Percentiles rank a stretch among this genome's conserved stretches.
phyloP scores from a whole-genome alignment of 2,329 filamentous ascomycete species.

The Pyrenochaeta sp. region DNA sequence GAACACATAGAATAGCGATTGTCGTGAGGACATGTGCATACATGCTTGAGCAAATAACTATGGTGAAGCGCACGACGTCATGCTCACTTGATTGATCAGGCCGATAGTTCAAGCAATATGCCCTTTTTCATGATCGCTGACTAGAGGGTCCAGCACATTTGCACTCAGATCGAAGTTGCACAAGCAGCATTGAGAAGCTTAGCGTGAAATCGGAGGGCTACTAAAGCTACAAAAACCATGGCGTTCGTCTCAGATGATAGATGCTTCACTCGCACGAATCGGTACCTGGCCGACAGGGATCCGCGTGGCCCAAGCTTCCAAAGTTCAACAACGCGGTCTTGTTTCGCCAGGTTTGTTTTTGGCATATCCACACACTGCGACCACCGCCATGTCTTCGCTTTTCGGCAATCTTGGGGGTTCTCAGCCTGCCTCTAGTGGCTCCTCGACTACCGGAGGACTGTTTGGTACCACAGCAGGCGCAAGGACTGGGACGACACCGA shows the following conservation, averaged over 20 bases:
- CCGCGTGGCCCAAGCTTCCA: constrained; percentile 15
- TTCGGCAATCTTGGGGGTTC: constrained; percentile 41
- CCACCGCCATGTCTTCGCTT: constrained; percentile 41
- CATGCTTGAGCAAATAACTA: constrained; percentile 10
- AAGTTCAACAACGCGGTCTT: constrained; percentile 35
- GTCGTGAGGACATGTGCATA: constrained; percentile 1
- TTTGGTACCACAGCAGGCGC: constrained; percentile 37
- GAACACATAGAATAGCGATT: background rate
- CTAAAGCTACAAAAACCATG: no score
- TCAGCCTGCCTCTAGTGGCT: constrained; percentile 40
- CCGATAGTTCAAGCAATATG: background rate
- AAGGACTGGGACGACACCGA: constrained; percentile 32
- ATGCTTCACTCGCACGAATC: constrained; percentile 9
- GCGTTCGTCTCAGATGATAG: background rate
- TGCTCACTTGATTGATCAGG: background rate
- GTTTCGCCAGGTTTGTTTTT: constrained; percentile 32
- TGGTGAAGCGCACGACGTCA: background rate
- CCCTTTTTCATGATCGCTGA: no score
- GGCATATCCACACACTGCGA: constrained; percentile 36
- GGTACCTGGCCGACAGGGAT: constrained; percentile 23
- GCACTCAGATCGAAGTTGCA: no score
- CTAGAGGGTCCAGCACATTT: no score
- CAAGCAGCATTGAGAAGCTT: background rate
- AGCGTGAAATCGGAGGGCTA: background rate
- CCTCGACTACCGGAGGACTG: constrained; percentile 24